phyloP scores from a whole-genome alignment of 768 basidiomycete genomes.

The Serendipita sp. region DNA sequence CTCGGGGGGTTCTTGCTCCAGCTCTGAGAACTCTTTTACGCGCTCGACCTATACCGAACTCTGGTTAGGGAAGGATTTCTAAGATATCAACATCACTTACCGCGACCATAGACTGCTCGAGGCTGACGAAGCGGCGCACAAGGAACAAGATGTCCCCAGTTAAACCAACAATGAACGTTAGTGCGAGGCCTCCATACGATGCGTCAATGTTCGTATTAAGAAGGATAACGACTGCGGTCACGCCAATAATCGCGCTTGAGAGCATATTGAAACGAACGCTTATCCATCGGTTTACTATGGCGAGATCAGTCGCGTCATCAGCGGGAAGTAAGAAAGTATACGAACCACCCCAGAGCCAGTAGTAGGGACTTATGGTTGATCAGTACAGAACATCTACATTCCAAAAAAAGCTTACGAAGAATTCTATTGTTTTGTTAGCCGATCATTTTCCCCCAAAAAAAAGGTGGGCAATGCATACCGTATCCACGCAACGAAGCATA shows the following conservation, averaged over 20 bases:
- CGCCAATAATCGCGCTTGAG: slow-evolving; percentile 53
- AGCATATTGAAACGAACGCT: slow-evolving; percentile 75
- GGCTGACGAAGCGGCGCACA: slow-evolving; percentile 66
- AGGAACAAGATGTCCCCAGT: slow-evolving; percentile 38
- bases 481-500: slow-evolving; percentile 69
- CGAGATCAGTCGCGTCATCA: slow-evolving; percentile 8
- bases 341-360: slow-evolving; percentile 80
- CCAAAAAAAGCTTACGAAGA: neutral
- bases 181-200: slow-evolving; percentile 68
- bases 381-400: neutral
- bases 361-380: slow-evolving; percentile 39
- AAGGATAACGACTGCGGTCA: slow-evolving; percentile 51
- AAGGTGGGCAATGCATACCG: slow-evolving; percentile 27
- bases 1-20: slow-evolving; percentile 62
- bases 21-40: slow-evolving; percentile 78
- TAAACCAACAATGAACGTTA: slow-evolving; percentile 68
- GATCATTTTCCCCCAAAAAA: neutral
- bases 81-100: slow-evolving; percentile 4
- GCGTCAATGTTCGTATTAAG: slow-evolving; percentile 58
- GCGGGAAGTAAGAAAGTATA: neutral
- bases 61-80: neutral
- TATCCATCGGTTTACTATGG: slow-evolving; percentile 74
- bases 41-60: slow-evolving; percentile 37
- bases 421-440: neutral
- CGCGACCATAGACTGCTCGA: slow-evolving; percentile 82